A percentile compares a stretch with the other conserved stretches of the same genome.
phyloP scores from a whole-genome alignment of 2,329 filamentous ascomycete species.

The Fusarium sp. region DNA sequence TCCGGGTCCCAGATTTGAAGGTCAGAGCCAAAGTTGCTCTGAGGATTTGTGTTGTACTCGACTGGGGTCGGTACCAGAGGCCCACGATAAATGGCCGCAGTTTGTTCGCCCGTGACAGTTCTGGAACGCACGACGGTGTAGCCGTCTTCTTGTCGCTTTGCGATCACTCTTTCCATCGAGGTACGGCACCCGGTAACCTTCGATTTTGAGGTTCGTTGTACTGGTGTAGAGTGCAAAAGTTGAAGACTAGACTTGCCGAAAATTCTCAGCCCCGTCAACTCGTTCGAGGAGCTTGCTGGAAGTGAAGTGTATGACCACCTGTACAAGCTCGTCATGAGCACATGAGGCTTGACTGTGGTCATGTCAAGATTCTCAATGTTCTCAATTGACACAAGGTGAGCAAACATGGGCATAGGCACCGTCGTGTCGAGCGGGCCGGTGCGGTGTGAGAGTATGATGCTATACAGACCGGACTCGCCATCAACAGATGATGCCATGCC shows the following conservation, averaged over 20 bases:
- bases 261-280: background rate
- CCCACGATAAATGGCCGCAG: constrained; percentile 46
- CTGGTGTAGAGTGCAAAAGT: background rate
- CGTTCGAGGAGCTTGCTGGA: constrained; percentile 35
- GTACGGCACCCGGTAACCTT: background rate
- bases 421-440: background rate
- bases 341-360: background rate
- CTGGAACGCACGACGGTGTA: constrained; percentile 49
- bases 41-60: background rate
- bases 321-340: constrained; percentile 47
- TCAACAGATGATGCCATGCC: background rate
- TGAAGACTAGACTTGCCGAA: background rate
- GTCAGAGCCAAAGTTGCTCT: constrained; percentile 47
- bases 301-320: constrained; percentile 52
- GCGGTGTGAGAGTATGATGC: background rate
- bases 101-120: constrained; percentile 51
- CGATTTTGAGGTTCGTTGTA: background rate
- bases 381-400: constrained; percentile 8
- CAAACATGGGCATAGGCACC: background rate
- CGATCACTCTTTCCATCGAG: background rate
- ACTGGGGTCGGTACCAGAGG: constrained; percentile 46
- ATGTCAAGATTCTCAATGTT: background rate
- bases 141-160: constrained; percentile 36
- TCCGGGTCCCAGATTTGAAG: constrained; percentile 51
- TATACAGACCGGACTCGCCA: background rate